Evolutionary conservation across 768 basidiomycete species (phyloP), one percentile per base, ranked within the genome.

Genomic region (Naganishia antarctica): DNA sequence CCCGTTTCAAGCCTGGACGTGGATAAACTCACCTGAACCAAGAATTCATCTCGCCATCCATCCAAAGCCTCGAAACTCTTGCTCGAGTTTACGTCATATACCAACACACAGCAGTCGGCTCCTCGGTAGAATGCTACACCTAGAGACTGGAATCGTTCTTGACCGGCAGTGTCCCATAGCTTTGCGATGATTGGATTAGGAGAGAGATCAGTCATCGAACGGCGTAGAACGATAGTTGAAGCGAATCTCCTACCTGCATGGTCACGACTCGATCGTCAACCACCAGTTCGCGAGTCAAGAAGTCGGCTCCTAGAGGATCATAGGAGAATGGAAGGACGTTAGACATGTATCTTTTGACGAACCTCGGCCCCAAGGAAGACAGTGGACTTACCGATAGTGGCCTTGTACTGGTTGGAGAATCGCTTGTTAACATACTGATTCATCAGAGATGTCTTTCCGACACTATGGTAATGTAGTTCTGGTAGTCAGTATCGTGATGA

Each of bases 381-480:
- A n/a, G 13, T 18, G 9, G 21, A 74, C 70, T 58, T 66, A 71
- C 78, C 74, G 64, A 79, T 78, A 9, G 96, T 98, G 18, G 96
- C 96, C 81, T 98, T 98, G 84, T 99, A 99, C 81, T 97, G 94
- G 81, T 93, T 96, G 79, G 89, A 91, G 80, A 98, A 99, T 67
- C 96, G 88, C 80, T 97, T 98, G 85, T 97, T 98, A 69, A 99
- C 96, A 81, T 96, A 98, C 81, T 99, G 96, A 82, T 97, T 97
- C 96, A 99, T 99, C 73, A 99, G 87, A 29, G 94, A 98, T 44
- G 96, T 98, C 87, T 98, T 98, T 45, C 93, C 94, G 78, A 97
- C 94, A 64, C 93, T 93, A 34, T 8, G 59, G 29, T 29, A 7
- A 8, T 15, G 9, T 8, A 18, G 13, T 7, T 28, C 25, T 29